Conservation (phyloP, 106 monocot genomes). For the Dendrobium officinale region DNA sequence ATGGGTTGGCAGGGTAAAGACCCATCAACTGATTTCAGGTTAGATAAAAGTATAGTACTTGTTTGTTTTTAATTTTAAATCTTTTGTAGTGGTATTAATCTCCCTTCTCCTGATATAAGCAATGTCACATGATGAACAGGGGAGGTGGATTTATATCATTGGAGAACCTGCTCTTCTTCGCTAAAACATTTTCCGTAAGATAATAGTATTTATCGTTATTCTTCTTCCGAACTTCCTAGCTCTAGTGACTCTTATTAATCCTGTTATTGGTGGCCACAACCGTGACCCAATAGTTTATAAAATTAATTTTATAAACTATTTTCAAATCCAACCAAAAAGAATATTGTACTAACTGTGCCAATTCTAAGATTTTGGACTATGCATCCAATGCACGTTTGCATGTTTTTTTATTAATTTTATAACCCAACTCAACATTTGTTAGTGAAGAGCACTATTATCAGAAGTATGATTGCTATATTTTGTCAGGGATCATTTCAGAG, state of each 20-base stretch:
- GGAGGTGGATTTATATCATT: constrained; percentile 86
- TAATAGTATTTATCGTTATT: background rate
- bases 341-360: background rate
- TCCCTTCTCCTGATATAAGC: background rate
- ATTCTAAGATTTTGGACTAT: background rate
- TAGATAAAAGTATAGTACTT: background rate
- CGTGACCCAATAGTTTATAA: background rate
- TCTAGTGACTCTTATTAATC: background rate
- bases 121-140: constrained; percentile 23
- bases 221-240: background rate
- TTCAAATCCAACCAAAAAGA: background rate
- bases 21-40: constrained; percentile 96
- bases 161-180: constrained; percentile 90
- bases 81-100: background rate
- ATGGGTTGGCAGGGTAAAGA: constrained; percentile 98
- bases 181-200: constrained; percentile 79
- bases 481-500: constrained; percentile 66
- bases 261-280: background rate
- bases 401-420: background rate
- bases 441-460: background rate
- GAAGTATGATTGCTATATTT: background rate
- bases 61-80: background rate
- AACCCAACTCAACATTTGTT: background rate
- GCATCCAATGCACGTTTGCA: background rate
- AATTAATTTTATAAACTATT: background rate